Evolutionary conservation across 2,329 filamentous ascomycete species (phyloP), one percentile per base, ranked within the genome.

Genomic region (Trichoderma breve): DNA sequence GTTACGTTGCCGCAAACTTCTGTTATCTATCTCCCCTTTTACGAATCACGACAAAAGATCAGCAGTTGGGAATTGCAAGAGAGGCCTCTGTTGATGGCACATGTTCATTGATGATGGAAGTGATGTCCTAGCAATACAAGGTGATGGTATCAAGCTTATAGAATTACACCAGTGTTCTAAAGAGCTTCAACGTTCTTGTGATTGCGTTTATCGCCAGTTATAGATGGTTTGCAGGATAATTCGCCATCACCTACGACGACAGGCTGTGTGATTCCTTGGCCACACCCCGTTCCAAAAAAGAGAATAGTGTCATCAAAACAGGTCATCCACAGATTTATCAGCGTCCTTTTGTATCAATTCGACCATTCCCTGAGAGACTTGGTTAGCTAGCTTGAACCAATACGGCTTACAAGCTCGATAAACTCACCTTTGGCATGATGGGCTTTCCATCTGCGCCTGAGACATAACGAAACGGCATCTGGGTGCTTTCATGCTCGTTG

Each of bases 391-490:
- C 4, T 2, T 60, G 61, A 51, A 30, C 34, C 6, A 6, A 34
- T 7, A 26, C 6, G 15, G 18, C 14, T 24, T 24, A n/a, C 2
- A 21, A 21, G 6, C 12, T 34, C 26, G 14, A 18, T 11, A 12
- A 67, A 80, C 86, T 83, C 82, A 97, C 95, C 84, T 93, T 87
- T 26, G 96, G 96, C 94, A 99, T 97, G 72, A 98, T 90, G 1
- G 95, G 93, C 76, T 93, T 86, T 58, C 92, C 94, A 71, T 93
- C 85, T 12, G 88, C 84, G 66, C 88, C 91, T 79, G 89, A 91
- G 65, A 99, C 95, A 80, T 99, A 99, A 76, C 96, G 93, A 82
- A 99, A 99, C 1, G 96, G 96, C 96, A 99, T 98, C 81, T 97
- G 88, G 0, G 95, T 97, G 80, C 93, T 96, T 83, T 99, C 96